A percentile compares a stretch with the other conserved stretches of the same genome.
Evolutionary conservation across 306 rosid species (phyloP).

Genomic region (Rubus parviflorus): DNA sequence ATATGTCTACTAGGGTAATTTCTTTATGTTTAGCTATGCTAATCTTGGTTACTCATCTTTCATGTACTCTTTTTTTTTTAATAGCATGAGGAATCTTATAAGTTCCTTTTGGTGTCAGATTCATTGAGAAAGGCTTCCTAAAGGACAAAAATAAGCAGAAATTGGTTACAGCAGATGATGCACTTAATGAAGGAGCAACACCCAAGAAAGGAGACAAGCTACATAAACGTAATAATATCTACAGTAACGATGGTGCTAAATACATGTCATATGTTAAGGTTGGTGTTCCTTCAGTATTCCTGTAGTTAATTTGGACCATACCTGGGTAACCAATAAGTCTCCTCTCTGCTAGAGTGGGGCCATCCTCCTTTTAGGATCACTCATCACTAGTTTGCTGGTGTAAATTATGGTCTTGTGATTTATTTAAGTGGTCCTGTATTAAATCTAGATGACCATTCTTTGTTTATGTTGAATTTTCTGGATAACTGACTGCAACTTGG

Average conservation of each 20-base stretch:
- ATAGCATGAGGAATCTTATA: constrained; percentile 27
- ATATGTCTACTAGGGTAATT: not conserved
- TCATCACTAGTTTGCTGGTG: constrained; percentile 6
- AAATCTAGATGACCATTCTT: not conserved
- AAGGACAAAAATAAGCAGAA: constrained; percentile 50
- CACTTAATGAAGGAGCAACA: constrained; percentile 41
- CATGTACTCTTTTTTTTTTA: not conserved
- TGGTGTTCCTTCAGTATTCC: constrained; percentile 26
- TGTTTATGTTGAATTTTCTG: not conserved
- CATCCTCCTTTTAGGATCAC: not conserved
- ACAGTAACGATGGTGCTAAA: constrained; percentile 61
- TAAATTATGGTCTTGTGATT: not conserved
- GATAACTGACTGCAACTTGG: not conserved
- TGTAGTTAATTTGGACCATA: constrained; percentile 7
- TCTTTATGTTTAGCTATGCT: constrained; percentile 7
- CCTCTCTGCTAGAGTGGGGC: constrained; percentile 10
- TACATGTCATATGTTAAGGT: constrained; percentile 99
- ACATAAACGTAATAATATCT: constrained; percentile 43
- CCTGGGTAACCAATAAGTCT: constrained; percentile 14
- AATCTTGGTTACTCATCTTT: not conserved
- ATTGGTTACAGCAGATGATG: constrained; percentile 43
- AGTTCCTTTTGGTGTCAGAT: constrained; percentile 48
- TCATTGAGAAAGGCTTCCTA: constrained; percentile 40
- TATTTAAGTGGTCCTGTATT: not conserved
- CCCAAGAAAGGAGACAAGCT: constrained; percentile 57